A percentile compares a stretch with the other conserved stretches of the same genome.
These are phyloP conservation scores for Melocanna baccifera DNA, from an alignment of 176 grass and related monocot species.

Conservation along the genomic window DNA sequence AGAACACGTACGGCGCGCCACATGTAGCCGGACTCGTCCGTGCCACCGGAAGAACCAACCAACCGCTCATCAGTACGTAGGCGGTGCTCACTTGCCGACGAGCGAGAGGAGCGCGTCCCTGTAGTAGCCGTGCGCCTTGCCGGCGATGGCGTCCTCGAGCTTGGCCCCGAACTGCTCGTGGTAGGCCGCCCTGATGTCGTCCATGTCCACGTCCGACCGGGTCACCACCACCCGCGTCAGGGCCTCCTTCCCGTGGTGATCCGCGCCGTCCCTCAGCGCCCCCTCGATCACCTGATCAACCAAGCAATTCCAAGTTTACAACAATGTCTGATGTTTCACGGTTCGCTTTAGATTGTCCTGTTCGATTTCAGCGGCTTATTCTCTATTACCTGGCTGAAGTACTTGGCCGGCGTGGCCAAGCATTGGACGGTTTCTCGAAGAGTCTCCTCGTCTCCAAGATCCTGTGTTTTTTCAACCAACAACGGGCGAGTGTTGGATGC, in stretches of 20 bases:
- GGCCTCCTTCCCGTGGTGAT: constrained; percentile 48
- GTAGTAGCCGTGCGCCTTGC: constrained; percentile 66
- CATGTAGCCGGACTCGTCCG: neutral
- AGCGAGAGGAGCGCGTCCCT: constrained; percentile 78
- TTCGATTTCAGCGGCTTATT: neutral
- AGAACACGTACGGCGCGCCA: neutral
- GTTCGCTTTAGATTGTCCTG: neutral
- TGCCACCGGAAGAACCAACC: neutral
- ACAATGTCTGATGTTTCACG: neutral
- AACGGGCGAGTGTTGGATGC: neutral
- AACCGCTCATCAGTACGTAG: neutral
- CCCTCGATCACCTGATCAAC: constrained; percentile 48
- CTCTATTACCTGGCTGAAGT: constrained; percentile 56
- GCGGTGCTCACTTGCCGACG: constrained; percentile 28
- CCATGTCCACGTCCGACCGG: constrained; percentile 70
- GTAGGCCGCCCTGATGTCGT: constrained; percentile 54
- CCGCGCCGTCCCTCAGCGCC: constrained; percentile 54
- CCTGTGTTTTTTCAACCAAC: neutral
- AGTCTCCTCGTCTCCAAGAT: constrained; percentile 31
- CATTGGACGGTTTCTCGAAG: constrained; percentile 58
- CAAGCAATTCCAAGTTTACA: neutral
- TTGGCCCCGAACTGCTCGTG: constrained; percentile 48
- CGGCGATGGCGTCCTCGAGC: constrained; percentile 60
- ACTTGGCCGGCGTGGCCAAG: constrained; percentile 63
- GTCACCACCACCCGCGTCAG: constrained; percentile 70